Conservation (phyloP, 2,329 filamentous ascomycete species). For the Coniochaeta prunicola region DNA sequence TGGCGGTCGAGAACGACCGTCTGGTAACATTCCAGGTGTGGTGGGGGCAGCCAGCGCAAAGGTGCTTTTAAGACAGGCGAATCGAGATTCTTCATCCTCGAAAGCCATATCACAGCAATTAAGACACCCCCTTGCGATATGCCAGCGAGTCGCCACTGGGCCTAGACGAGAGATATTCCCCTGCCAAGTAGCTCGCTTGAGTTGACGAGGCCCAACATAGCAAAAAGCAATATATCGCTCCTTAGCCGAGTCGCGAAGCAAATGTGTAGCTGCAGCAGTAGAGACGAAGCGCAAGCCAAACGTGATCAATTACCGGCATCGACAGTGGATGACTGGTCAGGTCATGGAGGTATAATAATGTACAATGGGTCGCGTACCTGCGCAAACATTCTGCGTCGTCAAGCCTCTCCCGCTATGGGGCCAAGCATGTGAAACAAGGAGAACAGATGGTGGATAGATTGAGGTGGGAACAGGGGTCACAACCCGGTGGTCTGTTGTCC, state of each 20-base stretch:
- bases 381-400: neutral
- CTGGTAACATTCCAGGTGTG: neutral
- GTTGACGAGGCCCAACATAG: neutral
- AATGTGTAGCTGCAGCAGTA: neutral
- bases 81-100: neutral
- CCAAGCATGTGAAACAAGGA: constrained; percentile 1
- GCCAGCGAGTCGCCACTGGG: neutral
- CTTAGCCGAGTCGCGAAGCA: neutral
- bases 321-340: neutral
- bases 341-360: neutral
- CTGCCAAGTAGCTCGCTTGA: neutral
- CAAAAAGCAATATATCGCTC: neutral
- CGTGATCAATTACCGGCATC: neutral
- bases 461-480: neutral
- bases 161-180: neutral
- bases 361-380: neutral
- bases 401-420: neutral
- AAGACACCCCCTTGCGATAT: neutral
- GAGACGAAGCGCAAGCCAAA: neutral
- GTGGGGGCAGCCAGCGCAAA: neutral
- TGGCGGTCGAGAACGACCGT: constrained; percentile 1
- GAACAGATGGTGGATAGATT: neutral
- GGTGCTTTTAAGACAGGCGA: neutral
- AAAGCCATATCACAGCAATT: neutral
- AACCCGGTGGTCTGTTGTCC: neutral